Conservation (phyloP, 2,329 filamentous ascomycete genomes). For the Colletotrichum sidae region DNA sequence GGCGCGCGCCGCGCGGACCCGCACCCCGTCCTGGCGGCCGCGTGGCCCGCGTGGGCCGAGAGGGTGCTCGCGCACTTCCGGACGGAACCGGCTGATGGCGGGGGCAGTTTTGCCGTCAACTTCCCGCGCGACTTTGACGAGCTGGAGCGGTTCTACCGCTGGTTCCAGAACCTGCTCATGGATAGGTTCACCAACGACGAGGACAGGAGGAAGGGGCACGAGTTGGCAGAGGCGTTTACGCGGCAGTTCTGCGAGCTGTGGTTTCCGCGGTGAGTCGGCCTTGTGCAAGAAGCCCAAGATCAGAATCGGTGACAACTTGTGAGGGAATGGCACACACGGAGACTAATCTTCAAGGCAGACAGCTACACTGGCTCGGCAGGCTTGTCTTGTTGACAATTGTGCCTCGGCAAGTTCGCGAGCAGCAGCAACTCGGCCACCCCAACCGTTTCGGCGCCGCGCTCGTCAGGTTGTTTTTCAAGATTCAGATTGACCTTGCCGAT, state of each 20-base stretch:
- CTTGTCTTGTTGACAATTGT: constrained; percentile 6
- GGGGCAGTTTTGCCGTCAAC: constrained; percentile 4
- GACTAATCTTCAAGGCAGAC: neutral
- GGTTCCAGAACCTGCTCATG: constrained; percentile 6
- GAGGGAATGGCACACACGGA: too few species aligned
- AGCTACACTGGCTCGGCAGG: neutral
- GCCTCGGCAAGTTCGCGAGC: constrained; percentile 2
- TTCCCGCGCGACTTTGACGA: neutral
- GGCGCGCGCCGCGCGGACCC: constrained; percentile 7
- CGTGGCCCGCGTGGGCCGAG: constrained; percentile 11
- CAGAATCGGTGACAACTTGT: neutral
- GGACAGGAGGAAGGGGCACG: constrained; percentile 1
- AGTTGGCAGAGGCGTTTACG: neutral
- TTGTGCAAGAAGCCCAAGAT: neutral
- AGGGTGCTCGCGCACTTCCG: neutral
- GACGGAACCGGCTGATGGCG: neutral
- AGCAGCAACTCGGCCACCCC: neutral
- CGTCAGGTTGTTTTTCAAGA: neutral
- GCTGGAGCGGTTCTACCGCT: neutral
- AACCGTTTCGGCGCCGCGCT: neutral
- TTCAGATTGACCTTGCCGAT: neutral
- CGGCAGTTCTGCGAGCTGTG: constrained; percentile 3
- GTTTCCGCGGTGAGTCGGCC: constrained; percentile 10
- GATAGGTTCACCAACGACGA: neutral
- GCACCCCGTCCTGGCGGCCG: neutral